Percentiles rank a stretch among this genome's conserved stretches.
These are phyloP conservation scores for Mycena latifolia DNA, from an alignment of 768 basidiomycete species.

Conservation along the genomic window DNA sequence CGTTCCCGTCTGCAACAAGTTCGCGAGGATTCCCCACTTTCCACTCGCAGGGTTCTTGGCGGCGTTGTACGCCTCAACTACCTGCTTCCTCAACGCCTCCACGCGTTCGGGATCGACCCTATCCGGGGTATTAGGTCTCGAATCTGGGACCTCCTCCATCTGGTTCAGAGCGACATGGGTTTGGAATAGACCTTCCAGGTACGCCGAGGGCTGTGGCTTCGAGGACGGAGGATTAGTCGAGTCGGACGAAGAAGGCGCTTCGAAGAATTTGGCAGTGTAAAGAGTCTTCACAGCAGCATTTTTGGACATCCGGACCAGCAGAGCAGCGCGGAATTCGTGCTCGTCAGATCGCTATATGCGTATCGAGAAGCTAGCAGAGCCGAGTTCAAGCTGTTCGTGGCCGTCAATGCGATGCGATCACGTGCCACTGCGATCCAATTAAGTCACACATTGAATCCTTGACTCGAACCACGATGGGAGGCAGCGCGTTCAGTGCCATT, in stretches of 20 bases:
- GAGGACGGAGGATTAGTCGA: constrained; percentile 20
- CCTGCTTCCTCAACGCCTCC: constrained; percentile 46
- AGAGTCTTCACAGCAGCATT: constrained; percentile 22
- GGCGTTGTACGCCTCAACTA: constrained; percentile 49
- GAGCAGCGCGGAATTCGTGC: no score
- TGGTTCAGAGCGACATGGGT: constrained; percentile 29
- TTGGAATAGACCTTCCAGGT: constrained; percentile 25
- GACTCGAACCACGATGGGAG: constrained; percentile 64
- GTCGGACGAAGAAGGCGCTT: constrained; percentile 29
- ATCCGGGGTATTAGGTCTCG: constrained; percentile 18
- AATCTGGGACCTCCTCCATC: constrained; percentile 27
- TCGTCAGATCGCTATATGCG: no score
- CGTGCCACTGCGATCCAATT: background rate
- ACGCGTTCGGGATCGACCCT: constrained; percentile 34
- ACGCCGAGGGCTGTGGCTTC: constrained; percentile 11
- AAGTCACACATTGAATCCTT: background rate
- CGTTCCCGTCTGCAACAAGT: constrained; percentile 54
- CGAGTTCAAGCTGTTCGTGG: background rate
- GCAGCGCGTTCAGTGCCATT: constrained; percentile 69
- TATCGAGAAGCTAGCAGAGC: no score
- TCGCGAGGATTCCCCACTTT: constrained; percentile 59
- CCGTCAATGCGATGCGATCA: background rate
- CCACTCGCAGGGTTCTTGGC: constrained; percentile 57
- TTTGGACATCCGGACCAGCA: constrained; percentile 11
- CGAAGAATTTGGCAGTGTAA: constrained; percentile 34